Evolutionary conservation across 345 rosid species (phyloP), one percentile per base, ranked within the genome.

Genomic region (Lepidium aucheri): DNA sequence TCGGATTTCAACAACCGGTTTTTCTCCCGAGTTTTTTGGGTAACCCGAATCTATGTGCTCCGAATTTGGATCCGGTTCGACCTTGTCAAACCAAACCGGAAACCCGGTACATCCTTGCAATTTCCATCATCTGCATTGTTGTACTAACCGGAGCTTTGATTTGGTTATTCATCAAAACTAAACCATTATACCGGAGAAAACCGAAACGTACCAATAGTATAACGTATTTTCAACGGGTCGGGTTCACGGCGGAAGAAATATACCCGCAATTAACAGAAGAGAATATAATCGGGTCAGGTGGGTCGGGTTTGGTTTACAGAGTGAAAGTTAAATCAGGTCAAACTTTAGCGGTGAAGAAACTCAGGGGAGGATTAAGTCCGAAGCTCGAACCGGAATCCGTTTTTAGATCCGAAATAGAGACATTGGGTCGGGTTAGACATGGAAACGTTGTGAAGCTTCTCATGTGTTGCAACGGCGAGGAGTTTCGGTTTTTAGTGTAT

Each of bases 281-380:
- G 14, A 87, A 85, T 36, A 43, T 78, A 32, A 81, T 90, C 24
- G 95, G 91, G 6, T 68, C 77, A 0, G 97, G 97, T 4, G 84
- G 86, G 1, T 84, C 95, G 3, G 90, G 91, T 50, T 66, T 70
- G 61, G 96, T 90, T 13, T 87, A 87, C 63, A 74, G 56, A 59
- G 85, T 79, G 13, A n/a, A 55, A 40, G 75, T 84, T 8, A 80
- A 82, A 46, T 59, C 86, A 6, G 94, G 88, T 9, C 74, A 80
- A 58, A 73, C 50, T 8, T 82, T 87, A 9, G 96, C 96, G n/a
- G 96, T 79, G 3, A 89, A 89, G 83, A 74, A 64, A 55, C 82
- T 89, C 0, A 38, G 79, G 78, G 80, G 71, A n/a, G 73, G 63
- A 65, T 4, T 20, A 28, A 39, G 28, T 10, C 56, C 24, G 7